Evolutionary conservation across 2,329 filamentous ascomycete species (phyloP).

Genomic region (Fusarium incarnatum): DNA sequence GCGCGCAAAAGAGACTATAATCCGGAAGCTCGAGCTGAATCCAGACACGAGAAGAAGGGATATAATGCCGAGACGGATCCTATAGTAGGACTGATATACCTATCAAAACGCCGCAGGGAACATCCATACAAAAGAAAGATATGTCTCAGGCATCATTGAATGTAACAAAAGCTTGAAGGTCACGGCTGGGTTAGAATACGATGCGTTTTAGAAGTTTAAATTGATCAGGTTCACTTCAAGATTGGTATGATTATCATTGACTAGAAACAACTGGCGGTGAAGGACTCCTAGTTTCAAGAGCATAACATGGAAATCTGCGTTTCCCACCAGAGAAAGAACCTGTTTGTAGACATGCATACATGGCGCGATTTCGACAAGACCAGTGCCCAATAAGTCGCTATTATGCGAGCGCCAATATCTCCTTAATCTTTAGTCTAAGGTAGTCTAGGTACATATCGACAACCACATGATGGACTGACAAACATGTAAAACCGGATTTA

Average conservation of each 20-base stretch:
- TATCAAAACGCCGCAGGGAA: slow-evolving; percentile 3
- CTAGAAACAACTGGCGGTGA: slow-evolving; percentile 45
- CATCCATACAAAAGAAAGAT: neutral
- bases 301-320: slow-evolving; percentile 29
- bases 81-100: slow-evolving; percentile 4
- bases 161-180: neutral
- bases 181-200: neutral
- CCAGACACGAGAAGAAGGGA: slow-evolving; percentile 1
- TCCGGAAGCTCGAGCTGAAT: slow-evolving; percentile 5
- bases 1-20: neutral
- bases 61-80: slow-evolving; percentile 5
- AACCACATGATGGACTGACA: slow-evolving; percentile 9
- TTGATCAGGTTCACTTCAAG: slow-evolving; percentile 26
- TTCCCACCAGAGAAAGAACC: slow-evolving; percentile 18
- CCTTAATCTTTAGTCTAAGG: neutral
- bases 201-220: slow-evolving; percentile 20
- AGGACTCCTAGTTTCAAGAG: slow-evolving; percentile 15
- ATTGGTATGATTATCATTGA: slow-evolving; percentile 17
- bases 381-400: slow-evolving; percentile 17
- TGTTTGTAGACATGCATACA: slow-evolving; percentile 38
- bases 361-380: slow-evolving; percentile 31
- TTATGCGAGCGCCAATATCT: slow-evolving; percentile 13
- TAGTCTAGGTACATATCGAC: slow-evolving; percentile 14
- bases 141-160: neutral
- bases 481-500: neutral